Evolutionary conservation across 2,329 filamentous ascomycete species (phyloP).

Genomic region (Pseudogymnoascus sp.): DNA sequence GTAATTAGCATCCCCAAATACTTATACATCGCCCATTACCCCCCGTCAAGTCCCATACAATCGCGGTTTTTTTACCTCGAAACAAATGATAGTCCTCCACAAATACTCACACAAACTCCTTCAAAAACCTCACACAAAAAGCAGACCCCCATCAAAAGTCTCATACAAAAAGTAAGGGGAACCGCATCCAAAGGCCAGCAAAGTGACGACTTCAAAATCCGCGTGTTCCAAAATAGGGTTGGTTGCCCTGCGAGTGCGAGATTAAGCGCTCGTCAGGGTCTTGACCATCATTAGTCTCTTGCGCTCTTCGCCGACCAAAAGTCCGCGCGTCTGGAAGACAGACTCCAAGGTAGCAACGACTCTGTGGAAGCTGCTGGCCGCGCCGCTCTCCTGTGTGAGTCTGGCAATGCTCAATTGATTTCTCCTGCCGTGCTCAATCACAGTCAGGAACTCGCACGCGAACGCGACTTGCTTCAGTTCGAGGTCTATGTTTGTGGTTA

Average conservation of each 20-base stretch:
- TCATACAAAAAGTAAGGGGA: background rate
- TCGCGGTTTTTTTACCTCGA: background rate
- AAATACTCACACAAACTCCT: background rate
- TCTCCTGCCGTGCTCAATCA: constrained; percentile 75
- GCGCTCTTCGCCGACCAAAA: constrained; percentile 59
- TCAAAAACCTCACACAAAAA: background rate
- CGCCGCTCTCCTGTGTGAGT: constrained; percentile 85
- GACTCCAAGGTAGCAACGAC: constrained; percentile 69
- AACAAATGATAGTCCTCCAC: background rate
- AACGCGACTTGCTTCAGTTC: constrained; percentile 83
- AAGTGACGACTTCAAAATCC: constrained; percentile 1
- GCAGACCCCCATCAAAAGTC: background rate
- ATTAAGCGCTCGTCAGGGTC: constrained; percentile 35
- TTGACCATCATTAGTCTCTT: constrained; percentile 68
- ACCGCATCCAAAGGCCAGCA: constrained; percentile 3
- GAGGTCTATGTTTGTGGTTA: constrained; percentile 47
- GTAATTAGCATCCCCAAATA: background rate
- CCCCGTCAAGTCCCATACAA: background rate
- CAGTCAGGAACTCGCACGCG: constrained; percentile 77
- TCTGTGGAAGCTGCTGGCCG: constrained; percentile 78
- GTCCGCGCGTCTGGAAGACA: constrained; percentile 54
- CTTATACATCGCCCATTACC: background rate
- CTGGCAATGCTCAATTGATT: constrained; percentile 71
- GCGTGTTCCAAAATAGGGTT: constrained; percentile 1
- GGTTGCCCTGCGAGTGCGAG: background rate